These are phyloP conservation scores for Phytophthora quininea DNA, from an alignment of 352 stramenopile genomes.

Conservation along the genomic window DNA sequence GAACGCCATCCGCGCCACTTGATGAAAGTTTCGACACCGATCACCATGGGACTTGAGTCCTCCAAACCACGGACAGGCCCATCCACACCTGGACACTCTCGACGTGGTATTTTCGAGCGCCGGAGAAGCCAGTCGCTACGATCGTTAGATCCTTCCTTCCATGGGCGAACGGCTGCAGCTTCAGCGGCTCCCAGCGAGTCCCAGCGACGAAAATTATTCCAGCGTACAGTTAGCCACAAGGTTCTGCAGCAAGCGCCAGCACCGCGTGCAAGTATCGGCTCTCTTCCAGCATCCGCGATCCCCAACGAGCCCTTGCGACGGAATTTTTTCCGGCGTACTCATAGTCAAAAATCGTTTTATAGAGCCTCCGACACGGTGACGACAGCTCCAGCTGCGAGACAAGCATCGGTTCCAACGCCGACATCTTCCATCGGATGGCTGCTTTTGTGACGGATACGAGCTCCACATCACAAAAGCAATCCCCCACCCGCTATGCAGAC, in stretches of 20 bases:
- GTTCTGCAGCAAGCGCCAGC: slow-evolving; percentile 8
- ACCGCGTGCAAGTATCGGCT: slow-evolving; percentile 1
- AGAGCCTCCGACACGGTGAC: too few species aligned
- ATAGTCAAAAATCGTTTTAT: too few species aligned
- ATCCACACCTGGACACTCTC: background rate
- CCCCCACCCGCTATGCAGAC: slow-evolving; percentile 36
- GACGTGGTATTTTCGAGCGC: slow-evolving; percentile 17
- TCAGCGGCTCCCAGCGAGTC: background rate
- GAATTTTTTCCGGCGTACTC: too few species aligned
- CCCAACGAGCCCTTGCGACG: too few species aligned
- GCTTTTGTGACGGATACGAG: slow-evolving; percentile 28
- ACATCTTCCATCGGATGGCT: slow-evolving; percentile 28
- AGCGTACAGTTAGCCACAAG: slow-evolving; percentile 24
- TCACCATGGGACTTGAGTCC: background rate
- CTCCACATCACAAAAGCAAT: slow-evolving; percentile 9
- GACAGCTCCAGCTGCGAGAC: too few species aligned
- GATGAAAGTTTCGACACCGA: too few species aligned
- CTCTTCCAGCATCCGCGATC: background rate
- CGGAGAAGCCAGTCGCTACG: slow-evolving; percentile 28
- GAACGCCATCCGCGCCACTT: too few species aligned
- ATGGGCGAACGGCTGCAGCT: background rate
- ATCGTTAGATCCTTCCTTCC: slow-evolving; percentile 13
- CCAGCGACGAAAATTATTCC: slow-evolving; percentile 13
- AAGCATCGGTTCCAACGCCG: slow-evolving; percentile 1
- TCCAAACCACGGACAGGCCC: background rate